These are phyloP conservation scores for Triticum timopheevii DNA, from an alignment of 176 grass and related monocot species.

Conservation along the genomic window DNA sequence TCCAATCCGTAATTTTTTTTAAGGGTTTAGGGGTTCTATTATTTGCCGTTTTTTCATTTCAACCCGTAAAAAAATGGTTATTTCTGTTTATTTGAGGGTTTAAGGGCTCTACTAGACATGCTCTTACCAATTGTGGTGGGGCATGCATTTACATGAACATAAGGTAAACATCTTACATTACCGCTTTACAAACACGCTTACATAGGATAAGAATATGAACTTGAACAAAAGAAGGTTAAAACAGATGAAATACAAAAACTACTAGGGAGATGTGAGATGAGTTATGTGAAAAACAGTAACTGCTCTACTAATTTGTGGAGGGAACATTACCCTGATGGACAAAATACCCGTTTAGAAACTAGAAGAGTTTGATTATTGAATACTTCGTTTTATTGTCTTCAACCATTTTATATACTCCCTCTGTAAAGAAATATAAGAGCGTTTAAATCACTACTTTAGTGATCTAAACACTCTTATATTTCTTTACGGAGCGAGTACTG, in stretches of 20 bases:
- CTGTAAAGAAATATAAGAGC: too few relatives aligned
- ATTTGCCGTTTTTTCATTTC: too few relatives aligned
- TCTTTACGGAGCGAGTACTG: too few relatives aligned
- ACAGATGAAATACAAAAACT: not conserved
- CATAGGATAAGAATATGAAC: not conserved
- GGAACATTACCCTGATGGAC: not conserved
- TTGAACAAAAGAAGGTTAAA: not conserved
- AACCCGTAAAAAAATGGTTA: too few relatives aligned
- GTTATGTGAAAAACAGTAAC: not conserved
- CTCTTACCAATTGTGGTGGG: not conserved
- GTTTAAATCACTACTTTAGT: too few relatives aligned
- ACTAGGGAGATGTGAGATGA: slow-evolving; percentile 1
- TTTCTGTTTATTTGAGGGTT: too few relatives aligned
- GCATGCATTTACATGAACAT: not conserved
- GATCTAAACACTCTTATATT: too few relatives aligned
- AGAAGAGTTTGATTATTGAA: not conserved
- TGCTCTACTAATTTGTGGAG: slow-evolving; percentile 6
- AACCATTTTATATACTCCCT: not conserved
- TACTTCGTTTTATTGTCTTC: not conserved
- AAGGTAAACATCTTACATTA: not conserved
- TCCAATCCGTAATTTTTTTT: too few relatives aligned
- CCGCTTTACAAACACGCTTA: not conserved
- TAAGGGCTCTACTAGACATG: too few relatives aligned
- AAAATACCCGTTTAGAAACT: not conserved
- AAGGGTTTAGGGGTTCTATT: too few relatives aligned